Evolutionary conservation across 164 flowering plant genomes (phyloP).

Genomic region (Pachysandra terminalis): DNA sequence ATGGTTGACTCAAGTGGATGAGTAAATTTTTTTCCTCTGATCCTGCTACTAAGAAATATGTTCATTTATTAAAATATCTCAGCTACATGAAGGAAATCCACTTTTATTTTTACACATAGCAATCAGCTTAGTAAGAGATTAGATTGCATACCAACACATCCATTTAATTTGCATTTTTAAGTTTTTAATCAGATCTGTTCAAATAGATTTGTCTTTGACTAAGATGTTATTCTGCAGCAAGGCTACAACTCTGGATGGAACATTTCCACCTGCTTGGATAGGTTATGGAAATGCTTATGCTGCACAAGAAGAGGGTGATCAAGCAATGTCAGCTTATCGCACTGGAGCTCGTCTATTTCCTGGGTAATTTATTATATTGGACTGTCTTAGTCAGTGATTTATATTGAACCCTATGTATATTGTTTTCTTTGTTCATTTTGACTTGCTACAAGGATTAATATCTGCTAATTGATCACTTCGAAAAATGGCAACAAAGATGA

Average conservation of each 20-base stretch:
- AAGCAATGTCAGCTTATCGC: constrained; percentile 94
- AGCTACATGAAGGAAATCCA: neutral
- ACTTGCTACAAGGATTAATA: neutral
- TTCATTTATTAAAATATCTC: neutral
- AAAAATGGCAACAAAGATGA: too few species aligned
- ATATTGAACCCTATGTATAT: neutral
- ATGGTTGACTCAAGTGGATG: too few species aligned
- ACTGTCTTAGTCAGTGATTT: neutral
- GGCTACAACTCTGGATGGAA: constrained; percentile 83
- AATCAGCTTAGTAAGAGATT: neutral
- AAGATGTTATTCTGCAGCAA: constrained; percentile 47
- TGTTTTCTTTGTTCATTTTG: too few species aligned
- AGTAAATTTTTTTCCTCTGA: too few species aligned
- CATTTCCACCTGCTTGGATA: constrained; percentile 89
- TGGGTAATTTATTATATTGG: constrained; percentile 46
- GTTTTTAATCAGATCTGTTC: neutral
- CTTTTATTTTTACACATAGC: neutral
- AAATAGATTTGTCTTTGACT: constrained; percentile 4
- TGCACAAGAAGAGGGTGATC: constrained; percentile 97
- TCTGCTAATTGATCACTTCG: too few species aligned
- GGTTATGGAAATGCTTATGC: constrained; percentile 95
- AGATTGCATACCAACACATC: neutral
- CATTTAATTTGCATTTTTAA: neutral
- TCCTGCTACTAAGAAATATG: neutral
- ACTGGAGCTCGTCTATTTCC: constrained; percentile 97